Percentiles rank a stretch among this genome's conserved stretches.
Evolutionary conservation across 768 basidiomycete genomes (phyloP).

Genomic region (Mycena chlorophos): DNA sequence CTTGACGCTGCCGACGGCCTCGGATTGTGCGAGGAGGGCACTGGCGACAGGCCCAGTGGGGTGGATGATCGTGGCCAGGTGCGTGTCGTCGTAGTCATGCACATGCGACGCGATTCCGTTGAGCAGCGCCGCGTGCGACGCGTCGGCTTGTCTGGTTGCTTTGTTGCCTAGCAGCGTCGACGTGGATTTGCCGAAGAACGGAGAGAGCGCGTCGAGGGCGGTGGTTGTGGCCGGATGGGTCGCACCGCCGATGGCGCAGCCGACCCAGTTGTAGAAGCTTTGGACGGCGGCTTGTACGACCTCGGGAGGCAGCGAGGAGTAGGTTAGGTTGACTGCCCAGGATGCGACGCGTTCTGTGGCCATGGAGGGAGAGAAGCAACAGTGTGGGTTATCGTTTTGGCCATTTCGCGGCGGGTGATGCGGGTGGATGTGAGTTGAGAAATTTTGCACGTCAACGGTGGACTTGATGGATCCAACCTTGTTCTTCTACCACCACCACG

Average conservation of each 20-base stretch:
- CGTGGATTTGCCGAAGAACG: constrained; percentile 24
- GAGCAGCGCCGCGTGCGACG: constrained; percentile 24
- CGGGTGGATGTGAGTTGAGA: neutral
- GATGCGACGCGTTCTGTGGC: constrained; percentile 24
- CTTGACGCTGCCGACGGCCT: constrained; percentile 20
- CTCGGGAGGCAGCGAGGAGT: constrained; percentile 18
- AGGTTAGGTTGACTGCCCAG: constrained; percentile 25
- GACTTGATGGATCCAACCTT: no score
- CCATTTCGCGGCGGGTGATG: neutral
- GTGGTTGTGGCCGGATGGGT: constrained; percentile 22
- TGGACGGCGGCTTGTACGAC: constrained; percentile 23
- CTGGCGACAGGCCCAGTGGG: constrained; percentile 25
- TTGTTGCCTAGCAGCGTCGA: constrained; percentile 23
- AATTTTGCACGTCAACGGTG: neutral
- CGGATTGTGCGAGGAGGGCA: constrained; percentile 24
- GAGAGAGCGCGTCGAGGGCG: constrained; percentile 18
- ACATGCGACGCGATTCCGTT: constrained; percentile 29
- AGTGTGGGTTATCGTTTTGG: neutral
- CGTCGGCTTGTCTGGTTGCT: constrained; percentile 17
- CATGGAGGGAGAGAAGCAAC: constrained; percentile 14
- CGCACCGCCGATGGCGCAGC: constrained; percentile 26
- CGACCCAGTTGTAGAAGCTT: constrained; percentile 29
- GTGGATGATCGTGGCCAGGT: constrained; percentile 27
- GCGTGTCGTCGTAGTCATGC: constrained; percentile 29
- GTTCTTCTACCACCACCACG: neutral